Evolutionary conservation across 148 eudicot genomes (phyloP).

Genomic region (Nyssa sinensis): DNA sequence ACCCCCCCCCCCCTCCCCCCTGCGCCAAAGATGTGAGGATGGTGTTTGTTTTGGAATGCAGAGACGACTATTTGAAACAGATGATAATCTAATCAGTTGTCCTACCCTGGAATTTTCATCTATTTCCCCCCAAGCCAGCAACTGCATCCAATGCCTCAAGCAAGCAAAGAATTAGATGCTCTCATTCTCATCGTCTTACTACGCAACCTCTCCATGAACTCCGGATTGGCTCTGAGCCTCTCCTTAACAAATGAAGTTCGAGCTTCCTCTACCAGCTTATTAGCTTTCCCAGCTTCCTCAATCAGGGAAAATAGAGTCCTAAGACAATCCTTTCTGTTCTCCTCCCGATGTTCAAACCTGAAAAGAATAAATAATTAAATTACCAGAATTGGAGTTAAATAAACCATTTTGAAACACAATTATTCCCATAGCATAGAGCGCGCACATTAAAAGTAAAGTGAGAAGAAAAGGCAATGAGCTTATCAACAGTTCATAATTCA

Average conservation of each 20-base stretch:
- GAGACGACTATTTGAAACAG: not conserved
- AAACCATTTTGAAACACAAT: not conserved
- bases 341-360: slow-evolving; percentile 97
- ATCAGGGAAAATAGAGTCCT: slow-evolving; percentile 66
- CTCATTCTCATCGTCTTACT: slow-evolving; percentile 43
- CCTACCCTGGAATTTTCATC: not conserved
- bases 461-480: not conserved
- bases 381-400: not conserved
- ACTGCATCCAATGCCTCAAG: slow-evolving; percentile 15
- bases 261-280: slow-evolving; percentile 59
- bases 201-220: slow-evolving; percentile 76
- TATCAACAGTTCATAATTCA: too few species aligned
- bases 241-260: slow-evolving; percentile 65
- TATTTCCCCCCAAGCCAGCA: not conserved
- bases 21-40: not conserved
- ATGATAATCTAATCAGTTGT: not conserved
- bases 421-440: not conserved
- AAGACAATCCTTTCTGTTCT: slow-evolving; percentile 95
- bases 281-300: slow-evolving; percentile 92
- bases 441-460: not conserved
- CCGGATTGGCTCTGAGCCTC: slow-evolving; percentile 74
- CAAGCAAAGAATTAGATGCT: slow-evolving; percentile 32
- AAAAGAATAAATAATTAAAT: slow-evolving; percentile 4
- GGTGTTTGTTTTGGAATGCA: not conserved
- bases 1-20: too few species aligned